Evolutionary conservation across 768 basidiomycete genomes (phyloP).

Genomic region (Ramaria rubella): DNA sequence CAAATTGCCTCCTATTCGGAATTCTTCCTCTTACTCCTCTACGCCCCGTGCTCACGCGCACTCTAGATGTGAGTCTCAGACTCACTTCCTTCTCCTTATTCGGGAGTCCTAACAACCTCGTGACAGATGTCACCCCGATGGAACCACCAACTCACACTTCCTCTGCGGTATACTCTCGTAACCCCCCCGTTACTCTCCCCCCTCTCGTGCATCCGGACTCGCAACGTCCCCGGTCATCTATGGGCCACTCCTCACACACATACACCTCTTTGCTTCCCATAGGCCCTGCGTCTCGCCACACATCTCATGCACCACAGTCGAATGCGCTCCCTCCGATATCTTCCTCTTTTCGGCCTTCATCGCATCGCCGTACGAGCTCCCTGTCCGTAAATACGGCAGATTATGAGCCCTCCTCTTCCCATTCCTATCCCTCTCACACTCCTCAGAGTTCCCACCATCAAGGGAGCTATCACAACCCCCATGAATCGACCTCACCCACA

Average conservation of each 20-base stretch:
- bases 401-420: not conserved
- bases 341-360: not conserved
- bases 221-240: not conserved
- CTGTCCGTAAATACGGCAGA: not conserved
- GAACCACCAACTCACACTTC: slow-evolving; percentile 7
- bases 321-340: not conserved
- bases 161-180: not conserved
- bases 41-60: not conserved
- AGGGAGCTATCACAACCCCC: not conserved
- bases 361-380: slow-evolving; percentile 1
- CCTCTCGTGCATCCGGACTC: not conserved
- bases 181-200: not conserved
- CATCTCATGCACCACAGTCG: not conserved
- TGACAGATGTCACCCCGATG: slow-evolving; percentile 5
- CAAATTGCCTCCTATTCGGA: slow-evolving; percentile 6
- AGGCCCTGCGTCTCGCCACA: not conserved
- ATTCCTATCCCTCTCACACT: not conserved
- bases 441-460: not conserved
- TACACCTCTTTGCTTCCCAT: not conserved
- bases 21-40: not conserved
- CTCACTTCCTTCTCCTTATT: not conserved
- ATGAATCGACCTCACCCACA: not conserved
- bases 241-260: not conserved
- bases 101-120: not conserved
- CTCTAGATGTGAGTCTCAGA: not conserved